Percentiles rank a stretch among this genome's conserved stretches.
These are phyloP conservation scores for Dictyostelium purpureum DNA, from an alignment of 78 protist species.

Conservation along the genomic window DNA sequence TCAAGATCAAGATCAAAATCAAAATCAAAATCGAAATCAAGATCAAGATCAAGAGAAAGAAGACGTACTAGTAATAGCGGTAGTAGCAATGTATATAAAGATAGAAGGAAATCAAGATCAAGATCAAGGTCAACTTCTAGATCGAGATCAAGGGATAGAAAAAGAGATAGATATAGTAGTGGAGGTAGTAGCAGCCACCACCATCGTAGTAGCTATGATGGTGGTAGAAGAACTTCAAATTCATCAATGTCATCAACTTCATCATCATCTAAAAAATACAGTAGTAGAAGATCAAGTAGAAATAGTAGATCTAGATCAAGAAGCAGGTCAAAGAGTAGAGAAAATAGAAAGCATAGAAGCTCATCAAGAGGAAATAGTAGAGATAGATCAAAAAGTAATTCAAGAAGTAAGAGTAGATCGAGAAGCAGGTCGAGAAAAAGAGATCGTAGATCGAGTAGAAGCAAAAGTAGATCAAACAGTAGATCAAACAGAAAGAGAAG, in stretches of 20 bases:
- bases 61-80: not conserved
- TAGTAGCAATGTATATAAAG: too few relatives aligned
- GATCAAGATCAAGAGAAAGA: not conserved
- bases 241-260: not conserved
- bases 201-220: too few relatives aligned
- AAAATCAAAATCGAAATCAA: not conserved
- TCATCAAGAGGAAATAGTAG: not conserved
- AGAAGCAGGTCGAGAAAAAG: not conserved
- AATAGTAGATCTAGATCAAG: not conserved
- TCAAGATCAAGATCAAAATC: not conserved
- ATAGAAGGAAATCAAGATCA: not conserved
- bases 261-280: not conserved
- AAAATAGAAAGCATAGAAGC: too few relatives aligned
- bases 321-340: not conserved
- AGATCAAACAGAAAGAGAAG: constrained; percentile 9
- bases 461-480: not conserved
- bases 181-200: too few relatives aligned
- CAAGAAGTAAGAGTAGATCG: not conserved
- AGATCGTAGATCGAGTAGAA: not conserved
- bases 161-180: not conserved
- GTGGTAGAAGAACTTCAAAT: too few relatives aligned
- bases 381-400: not conserved
- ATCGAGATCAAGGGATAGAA: not conserved
- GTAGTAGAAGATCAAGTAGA: too few relatives aligned
- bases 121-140: not conserved